Conservation (phyloP, 192 early-diverging fungal genomes). For the Backusella luteola region DNA sequence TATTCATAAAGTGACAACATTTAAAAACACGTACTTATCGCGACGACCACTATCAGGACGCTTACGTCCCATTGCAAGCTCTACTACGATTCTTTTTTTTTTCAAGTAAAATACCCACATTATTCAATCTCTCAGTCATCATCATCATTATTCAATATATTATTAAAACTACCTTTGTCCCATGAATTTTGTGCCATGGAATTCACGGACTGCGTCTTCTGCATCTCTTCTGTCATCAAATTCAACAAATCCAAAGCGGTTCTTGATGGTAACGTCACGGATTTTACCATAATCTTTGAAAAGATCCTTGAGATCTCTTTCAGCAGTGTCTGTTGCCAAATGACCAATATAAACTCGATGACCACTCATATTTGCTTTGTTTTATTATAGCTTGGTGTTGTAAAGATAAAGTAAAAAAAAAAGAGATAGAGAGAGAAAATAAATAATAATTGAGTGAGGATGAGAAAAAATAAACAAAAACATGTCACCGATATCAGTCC, state of each 20-base stretch:
- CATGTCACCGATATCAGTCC: neutral
- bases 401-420: neutral
- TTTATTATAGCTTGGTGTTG: neutral
- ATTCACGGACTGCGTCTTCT: conserved; percentile 82
- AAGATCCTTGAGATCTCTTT: conserved; percentile 81
- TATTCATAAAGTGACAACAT: neutral
- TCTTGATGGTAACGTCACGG: conserved; percentile 76
- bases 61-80: conserved; percentile 69
- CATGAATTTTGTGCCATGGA: conserved; percentile 79
- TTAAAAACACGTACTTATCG: conserved; percentile 22
- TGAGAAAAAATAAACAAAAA: neutral
- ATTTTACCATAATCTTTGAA: conserved; percentile 81
- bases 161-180: conserved; percentile 69
- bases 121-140: neutral
- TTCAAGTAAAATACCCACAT: neutral
- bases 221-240: conserved; percentile 87
- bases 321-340: conserved; percentile 78
- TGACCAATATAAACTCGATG: conserved; percentile 73
- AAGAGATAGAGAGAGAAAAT: neutral
- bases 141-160: neutral
- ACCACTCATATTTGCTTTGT: conserved; percentile 10
- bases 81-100: conserved; percentile 79
- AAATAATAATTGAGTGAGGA: neutral
- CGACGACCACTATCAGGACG: conserved; percentile 41
- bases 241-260: conserved; percentile 95